These are phyloP conservation scores for Thymus quinquecostatus DNA, from an alignment of 257 asterid genomes.

Conservation along the genomic window DNA sequence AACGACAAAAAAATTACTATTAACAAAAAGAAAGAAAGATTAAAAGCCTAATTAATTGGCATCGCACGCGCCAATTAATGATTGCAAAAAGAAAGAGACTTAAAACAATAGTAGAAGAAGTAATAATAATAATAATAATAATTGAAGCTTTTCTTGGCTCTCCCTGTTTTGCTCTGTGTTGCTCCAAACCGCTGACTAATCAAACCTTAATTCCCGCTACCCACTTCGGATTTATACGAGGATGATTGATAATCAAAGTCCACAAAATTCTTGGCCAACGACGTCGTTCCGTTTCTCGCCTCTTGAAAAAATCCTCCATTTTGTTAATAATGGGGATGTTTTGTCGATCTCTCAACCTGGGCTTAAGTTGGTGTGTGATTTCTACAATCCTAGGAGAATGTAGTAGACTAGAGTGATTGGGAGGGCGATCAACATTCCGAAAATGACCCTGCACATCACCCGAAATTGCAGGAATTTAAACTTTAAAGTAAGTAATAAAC, in stretches of 20 bases:
- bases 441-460: constrained; percentile 56
- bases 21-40: constrained; percentile 5
- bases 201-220: constrained; percentile 31
- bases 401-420: constrained; percentile 70
- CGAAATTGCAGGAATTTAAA: background rate
- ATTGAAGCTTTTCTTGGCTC: background rate
- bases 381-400: constrained; percentile 56
- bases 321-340: no score
- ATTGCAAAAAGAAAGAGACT: constrained; percentile 34
- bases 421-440: constrained; percentile 65
- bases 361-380: background rate
- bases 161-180: constrained; percentile 47
- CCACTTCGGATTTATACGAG: constrained; percentile 30
- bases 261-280: constrained; percentile 7
- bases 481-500: no score
- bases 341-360: no score
- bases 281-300: background rate
- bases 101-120: background rate
- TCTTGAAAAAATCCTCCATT: background rate
- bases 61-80: constrained; percentile 34
- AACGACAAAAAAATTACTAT: background rate
- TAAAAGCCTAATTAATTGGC: constrained; percentile 34
- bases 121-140: background rate
- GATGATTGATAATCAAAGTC: constrained; percentile 22
- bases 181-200: constrained; percentile 26